Evolutionary conservation across 208 protist species (phyloP).

Genomic region (Acanthamoeba royreba): DNA sequence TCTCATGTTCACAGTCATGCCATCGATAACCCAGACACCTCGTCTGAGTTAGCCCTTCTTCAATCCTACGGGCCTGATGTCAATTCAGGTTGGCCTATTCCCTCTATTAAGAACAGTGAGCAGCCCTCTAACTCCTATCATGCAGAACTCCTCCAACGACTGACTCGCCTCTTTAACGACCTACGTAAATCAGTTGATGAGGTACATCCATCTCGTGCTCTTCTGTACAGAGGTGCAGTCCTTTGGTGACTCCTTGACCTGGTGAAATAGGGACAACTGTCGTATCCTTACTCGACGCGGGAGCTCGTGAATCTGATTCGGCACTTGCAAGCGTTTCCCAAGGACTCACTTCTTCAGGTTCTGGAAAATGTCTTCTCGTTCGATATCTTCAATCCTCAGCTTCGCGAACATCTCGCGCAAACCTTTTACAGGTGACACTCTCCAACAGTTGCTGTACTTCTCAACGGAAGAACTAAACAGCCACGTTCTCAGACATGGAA

Average conservation of each 20-base stretch:
- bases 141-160: neutral
- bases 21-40: slow-evolving; percentile 86
- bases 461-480: no score
- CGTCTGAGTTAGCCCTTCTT: slow-evolving; percentile 81
- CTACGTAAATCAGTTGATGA: neutral
- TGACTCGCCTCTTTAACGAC: slow-evolving; percentile 25
- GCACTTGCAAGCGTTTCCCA: slow-evolving; percentile 87
- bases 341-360: slow-evolving; percentile 71
- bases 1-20: slow-evolving; percentile 79
- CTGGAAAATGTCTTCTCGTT: slow-evolving; percentile 62
- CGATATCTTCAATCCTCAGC: slow-evolving; percentile 45
- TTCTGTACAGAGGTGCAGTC: no score
- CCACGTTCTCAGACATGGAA: slow-evolving; percentile 33
- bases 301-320: slow-evolving; percentile 92
- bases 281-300: slow-evolving; percentile 75
- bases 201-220: no score
- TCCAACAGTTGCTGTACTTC: no score
- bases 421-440: slow-evolving; percentile 55
- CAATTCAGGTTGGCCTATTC: neutral
- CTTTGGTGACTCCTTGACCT: no score
- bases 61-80: slow-evolving; percentile 60
- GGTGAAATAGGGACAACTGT: slow-evolving; percentile 85
- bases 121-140: neutral
- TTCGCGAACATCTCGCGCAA: slow-evolving; percentile 40
- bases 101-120: no score